Evolutionary conservation across 1,284 basidiomycete genomes (phyloP).

Genomic region (Melanopsichium pennsylvanicum): DNA sequence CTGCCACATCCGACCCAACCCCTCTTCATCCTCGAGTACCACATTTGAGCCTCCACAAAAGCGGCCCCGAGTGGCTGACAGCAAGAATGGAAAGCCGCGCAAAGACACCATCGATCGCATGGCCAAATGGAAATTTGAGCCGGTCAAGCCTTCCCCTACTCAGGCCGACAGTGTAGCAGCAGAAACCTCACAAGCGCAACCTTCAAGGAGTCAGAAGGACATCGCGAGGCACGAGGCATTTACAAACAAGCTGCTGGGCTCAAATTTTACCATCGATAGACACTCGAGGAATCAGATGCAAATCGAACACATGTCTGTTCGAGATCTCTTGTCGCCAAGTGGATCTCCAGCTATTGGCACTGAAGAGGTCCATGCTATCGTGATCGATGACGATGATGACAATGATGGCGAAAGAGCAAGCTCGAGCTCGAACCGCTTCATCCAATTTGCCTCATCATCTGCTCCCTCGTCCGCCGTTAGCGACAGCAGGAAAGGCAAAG

Average conservation of each 20-base stretch:
- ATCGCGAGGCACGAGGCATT: slow-evolving; percentile 21
- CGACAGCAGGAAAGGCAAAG: slow-evolving; percentile 48
- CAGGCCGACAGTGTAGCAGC: not conserved
- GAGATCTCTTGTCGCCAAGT: slow-evolving; percentile 9
- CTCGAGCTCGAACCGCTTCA: slow-evolving; percentile 19
- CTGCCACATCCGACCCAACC: slow-evolving; percentile 3
- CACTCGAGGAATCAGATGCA: slow-evolving; percentile 32
- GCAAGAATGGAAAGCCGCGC: slow-evolving; percentile 17
- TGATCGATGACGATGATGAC: slow-evolving; percentile 12
- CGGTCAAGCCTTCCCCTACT: not conserved
- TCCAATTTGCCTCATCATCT: slow-evolving; percentile 8
- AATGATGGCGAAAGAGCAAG: not conserved
- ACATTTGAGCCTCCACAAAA: slow-evolving; percentile 21
- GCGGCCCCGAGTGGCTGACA: slow-evolving; percentile 7
- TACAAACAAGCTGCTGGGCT: slow-evolving; percentile 26
- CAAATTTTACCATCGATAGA: slow-evolving; percentile 31
- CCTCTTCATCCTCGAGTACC: slow-evolving; percentile 9
- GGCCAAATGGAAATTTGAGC: slow-evolving; percentile 30
- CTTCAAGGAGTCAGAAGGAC: slow-evolving; percentile 1
- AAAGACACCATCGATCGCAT: slow-evolving; percentile 33
- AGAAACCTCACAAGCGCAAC: slow-evolving; percentile 1
- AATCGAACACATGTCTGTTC: slow-evolving; percentile 22
- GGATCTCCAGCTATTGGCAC: not conserved
- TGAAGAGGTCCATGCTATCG: slow-evolving; percentile 5
- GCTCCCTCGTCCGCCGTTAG: slow-evolving; percentile 6